Percentiles rank a stretch among this genome's conserved stretches.
Evolutionary conservation across 108 stramenopile genomes (phyloP).

Genomic region (Skeletonema tropicum): DNA sequence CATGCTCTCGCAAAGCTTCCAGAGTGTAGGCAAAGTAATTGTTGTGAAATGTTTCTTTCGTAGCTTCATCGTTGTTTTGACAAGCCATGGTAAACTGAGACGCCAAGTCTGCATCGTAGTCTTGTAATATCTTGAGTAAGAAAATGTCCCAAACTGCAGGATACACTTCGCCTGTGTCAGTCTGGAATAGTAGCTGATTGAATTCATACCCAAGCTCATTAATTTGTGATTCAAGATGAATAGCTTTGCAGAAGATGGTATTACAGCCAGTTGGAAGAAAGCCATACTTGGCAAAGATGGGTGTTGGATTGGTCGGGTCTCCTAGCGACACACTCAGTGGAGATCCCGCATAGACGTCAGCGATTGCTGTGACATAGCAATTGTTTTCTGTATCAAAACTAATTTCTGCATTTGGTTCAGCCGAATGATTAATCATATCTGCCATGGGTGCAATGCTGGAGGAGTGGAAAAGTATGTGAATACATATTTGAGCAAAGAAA

Average conservation of each 20-base stretch:
- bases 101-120: conserved; percentile 31
- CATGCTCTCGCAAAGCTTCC: conserved; percentile 33
- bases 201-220: conserved; percentile 43
- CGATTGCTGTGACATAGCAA: conserved; percentile 35
- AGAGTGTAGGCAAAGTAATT: conserved; percentile 39
- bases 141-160: conserved; percentile 46
- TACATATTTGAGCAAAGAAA: conserved; percentile 8
- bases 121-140: conserved; percentile 34
- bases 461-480: conserved; percentile 21
- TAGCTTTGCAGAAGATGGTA: conserved; percentile 54
- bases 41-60: conserved; percentile 31
- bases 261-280: conserved; percentile 48
- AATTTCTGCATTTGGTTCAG: conserved; percentile 44
- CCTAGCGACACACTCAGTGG: conserved; percentile 43
- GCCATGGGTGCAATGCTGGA: conserved; percentile 39
- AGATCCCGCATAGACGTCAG: conserved; percentile 41
- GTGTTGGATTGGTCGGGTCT: conserved; percentile 49
- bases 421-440: conserved; percentile 51
- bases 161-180: conserved; percentile 32
- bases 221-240: conserved; percentile 46
- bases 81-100: conserved; percentile 34
- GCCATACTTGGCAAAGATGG: conserved; percentile 49
- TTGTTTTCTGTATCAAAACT: conserved; percentile 46
- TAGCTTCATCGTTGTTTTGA: conserved; percentile 18
- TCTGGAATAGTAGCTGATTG: conserved; percentile 6